Evolutionary conservation across 192 early-diverging fungal genomes (phyloP).

Genomic region (Spinellus fusiger): DNA sequence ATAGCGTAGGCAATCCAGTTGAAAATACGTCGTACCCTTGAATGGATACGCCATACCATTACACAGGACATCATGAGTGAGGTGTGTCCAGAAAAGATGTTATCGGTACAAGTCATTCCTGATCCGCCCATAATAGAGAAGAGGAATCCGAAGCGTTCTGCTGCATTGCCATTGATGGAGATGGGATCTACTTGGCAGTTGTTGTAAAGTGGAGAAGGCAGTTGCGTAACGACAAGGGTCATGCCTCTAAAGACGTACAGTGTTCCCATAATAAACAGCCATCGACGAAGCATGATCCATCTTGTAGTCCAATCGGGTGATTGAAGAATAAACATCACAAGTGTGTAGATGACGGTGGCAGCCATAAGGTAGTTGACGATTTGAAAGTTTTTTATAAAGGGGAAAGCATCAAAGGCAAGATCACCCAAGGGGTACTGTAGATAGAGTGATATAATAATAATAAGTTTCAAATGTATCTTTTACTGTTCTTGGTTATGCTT

Average conservation of each 20-base stretch:
- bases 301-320: slow-evolving; percentile 45
- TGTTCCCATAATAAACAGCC: slow-evolving; percentile 45
- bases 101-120: slow-evolving; percentile 52
- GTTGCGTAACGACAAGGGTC: slow-evolving; percentile 49
- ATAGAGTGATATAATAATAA: background rate
- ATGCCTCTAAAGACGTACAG: slow-evolving; percentile 51
- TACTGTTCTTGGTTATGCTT: too few relatives aligned
- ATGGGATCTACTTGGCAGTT: slow-evolving; percentile 34
- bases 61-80: slow-evolving; percentile 46
- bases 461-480: background rate
- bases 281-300: slow-evolving; percentile 45
- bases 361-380: slow-evolving; percentile 50
- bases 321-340: slow-evolving; percentile 33
- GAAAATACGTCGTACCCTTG: slow-evolving; percentile 38
- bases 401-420: slow-evolving; percentile 43
- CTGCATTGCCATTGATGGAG: slow-evolving; percentile 29
- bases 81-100: slow-evolving; percentile 62
- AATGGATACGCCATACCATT: slow-evolving; percentile 49
- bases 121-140: slow-evolving; percentile 42
- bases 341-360: slow-evolving; percentile 34
- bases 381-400: slow-evolving; percentile 34
- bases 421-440: slow-evolving; percentile 35
- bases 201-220: slow-evolving; percentile 40
- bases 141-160: slow-evolving; percentile 39
- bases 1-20: slow-evolving; percentile 35